Evolutionary conservation across 192 early-diverging fungal species (phyloP).

Genomic region (Backusella luteola): DNA sequence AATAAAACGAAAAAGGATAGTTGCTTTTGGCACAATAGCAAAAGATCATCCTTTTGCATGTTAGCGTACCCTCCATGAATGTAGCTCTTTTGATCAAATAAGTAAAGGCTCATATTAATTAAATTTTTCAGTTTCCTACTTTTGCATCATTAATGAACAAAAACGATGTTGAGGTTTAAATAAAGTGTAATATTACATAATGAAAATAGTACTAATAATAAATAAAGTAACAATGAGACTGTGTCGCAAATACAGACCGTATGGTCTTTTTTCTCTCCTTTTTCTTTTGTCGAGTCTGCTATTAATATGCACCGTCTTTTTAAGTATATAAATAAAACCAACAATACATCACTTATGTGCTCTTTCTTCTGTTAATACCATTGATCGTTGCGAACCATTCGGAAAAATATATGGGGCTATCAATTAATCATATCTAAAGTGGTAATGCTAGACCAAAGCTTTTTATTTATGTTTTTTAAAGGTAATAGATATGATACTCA

Average conservation of each 20-base stretch:
- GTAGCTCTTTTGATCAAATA: not conserved
- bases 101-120: not conserved
- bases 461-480: too few relatives aligned
- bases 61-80: not conserved
- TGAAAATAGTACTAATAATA: too few relatives aligned
- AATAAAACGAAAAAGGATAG: not conserved
- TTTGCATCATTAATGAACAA: not conserved
- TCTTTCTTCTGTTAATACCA: not conserved
- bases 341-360: not conserved
- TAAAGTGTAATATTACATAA: not conserved
- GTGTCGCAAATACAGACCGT: not conserved
- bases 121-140: not conserved
- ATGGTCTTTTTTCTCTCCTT: not conserved
- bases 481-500: too few relatives aligned
- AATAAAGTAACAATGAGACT: not conserved
- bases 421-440: not conserved
- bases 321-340: not conserved
- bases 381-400: not conserved
- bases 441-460: not conserved
- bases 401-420: not conserved
- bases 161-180: not conserved
- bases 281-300: not conserved
- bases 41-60: not conserved
- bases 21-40: not conserved
- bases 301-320: not conserved